phyloP scores from a whole-genome alignment of 768 basidiomycete species.

The Tephrocybe rancida region DNA sequence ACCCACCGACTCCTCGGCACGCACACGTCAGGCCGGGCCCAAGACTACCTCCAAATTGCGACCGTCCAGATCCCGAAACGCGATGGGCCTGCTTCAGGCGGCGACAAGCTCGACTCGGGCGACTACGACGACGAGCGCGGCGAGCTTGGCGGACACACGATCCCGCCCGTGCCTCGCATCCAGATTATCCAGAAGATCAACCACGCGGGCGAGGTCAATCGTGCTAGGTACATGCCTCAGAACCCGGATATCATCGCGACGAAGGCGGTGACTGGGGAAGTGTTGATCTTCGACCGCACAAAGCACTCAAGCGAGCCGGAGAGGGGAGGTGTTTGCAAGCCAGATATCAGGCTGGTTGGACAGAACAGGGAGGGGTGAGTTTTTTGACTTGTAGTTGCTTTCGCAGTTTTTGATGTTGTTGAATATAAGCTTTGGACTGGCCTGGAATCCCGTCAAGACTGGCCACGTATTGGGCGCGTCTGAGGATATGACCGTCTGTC shows the following conservation, averaged over 20 bases:
- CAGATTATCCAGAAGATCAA: constrained; percentile 94
- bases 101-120: constrained; percentile 75
- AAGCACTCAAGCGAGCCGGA: constrained; percentile 95
- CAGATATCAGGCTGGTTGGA: constrained; percentile 89
- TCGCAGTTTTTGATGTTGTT: constrained; percentile 7
- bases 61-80: constrained; percentile 92
- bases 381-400: background rate
- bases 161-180: constrained; percentile 83
- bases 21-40: constrained; percentile 93
- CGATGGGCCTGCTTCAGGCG: constrained; percentile 56
- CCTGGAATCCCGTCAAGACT: constrained; percentile 84
- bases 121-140: constrained; percentile 92
- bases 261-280: constrained; percentile 89
- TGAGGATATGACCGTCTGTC: constrained; percentile 94
- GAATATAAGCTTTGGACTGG: constrained; percentile 79
- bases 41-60: constrained; percentile 96
- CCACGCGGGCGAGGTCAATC: constrained; percentile 93
- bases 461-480: constrained; percentile 91
- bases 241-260: constrained; percentile 97
- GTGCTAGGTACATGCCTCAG: constrained; percentile 99
- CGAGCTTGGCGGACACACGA: constrained; percentile 91
- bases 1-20: constrained; percentile 94
- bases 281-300: constrained; percentile 94
- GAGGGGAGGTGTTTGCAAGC: constrained; percentile 80
- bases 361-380: constrained; percentile 92